A percentile compares a stretch with the other conserved stretches of the same genome.
These are phyloP conservation scores for Nemania sp. DNA, from an alignment of 2,329 filamentous ascomycete species.

Conservation along the genomic window DNA sequence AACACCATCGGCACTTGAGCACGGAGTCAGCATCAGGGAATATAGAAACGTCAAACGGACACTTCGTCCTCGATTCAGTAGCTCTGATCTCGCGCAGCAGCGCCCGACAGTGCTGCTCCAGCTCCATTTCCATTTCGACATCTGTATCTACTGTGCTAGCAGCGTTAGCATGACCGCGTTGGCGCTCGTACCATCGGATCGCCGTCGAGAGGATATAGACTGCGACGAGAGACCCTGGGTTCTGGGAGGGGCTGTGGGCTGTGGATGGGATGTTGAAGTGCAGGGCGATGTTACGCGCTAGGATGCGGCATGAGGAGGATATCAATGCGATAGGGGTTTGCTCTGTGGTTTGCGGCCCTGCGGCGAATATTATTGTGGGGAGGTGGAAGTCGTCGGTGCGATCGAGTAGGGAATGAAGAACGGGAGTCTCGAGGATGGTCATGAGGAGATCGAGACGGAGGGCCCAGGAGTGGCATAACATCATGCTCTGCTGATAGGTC, in stretches of 20 bases:
- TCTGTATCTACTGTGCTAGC: too few relatives aligned
- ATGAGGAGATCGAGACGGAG: conserved; percentile 26
- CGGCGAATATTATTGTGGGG: too few relatives aligned
- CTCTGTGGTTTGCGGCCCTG: neutral
- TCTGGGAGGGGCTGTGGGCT: conserved; percentile 23
- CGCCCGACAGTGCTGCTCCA: conserved; percentile 21
- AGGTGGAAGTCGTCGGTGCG: neutral
- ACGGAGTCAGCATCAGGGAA: too few relatives aligned
- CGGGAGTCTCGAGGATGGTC: conserved; percentile 23
- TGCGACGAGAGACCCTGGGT: conserved; percentile 24
- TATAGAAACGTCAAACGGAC: conserved; percentile 19
- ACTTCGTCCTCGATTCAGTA: conserved; percentile 20
- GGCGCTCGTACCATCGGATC: conserved; percentile 26
- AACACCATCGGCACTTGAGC: conserved; percentile 15
- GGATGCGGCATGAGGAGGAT: conserved; percentile 14
- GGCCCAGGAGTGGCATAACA: conserved; percentile 28
- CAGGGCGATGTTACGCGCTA: conserved; percentile 26
- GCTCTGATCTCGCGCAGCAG: conserved; percentile 20
- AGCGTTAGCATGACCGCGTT: neutral
- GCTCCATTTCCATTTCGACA: conserved; percentile 7
- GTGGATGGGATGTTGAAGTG: conserved; percentile 19
- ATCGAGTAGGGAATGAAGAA: conserved; percentile 16
- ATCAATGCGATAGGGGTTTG: conserved; percentile 8
- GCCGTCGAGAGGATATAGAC: conserved; percentile 25
- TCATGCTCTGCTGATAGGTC: conserved; percentile 19